These are phyloP conservation scores for Tetracladium maxilliforme DNA, from an alignment of 2,329 filamentous ascomycete genomes.

Conservation along the genomic window DNA sequence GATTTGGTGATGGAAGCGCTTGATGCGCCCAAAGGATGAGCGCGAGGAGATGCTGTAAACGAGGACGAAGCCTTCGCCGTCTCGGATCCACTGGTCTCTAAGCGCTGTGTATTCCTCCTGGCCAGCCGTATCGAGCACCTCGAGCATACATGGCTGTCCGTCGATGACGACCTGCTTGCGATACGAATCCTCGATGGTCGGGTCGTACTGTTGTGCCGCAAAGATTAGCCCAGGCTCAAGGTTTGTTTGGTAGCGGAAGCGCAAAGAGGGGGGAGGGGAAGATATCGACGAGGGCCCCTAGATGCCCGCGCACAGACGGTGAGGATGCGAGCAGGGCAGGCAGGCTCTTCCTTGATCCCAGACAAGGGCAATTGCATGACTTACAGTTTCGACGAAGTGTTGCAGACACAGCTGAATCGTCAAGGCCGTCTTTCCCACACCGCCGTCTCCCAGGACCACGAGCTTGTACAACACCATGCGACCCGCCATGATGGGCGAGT, in stretches of 20 bases:
- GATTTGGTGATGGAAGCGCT: constrained; percentile 92
- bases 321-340: background rate
- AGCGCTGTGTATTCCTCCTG: constrained; percentile 98
- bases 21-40: constrained; percentile 88
- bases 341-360: background rate
- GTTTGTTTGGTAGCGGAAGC: too few species aligned
- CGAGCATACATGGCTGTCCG: constrained; percentile 88
- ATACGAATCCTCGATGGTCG: constrained; percentile 79
- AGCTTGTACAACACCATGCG: constrained; percentile 95
- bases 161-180: constrained; percentile 89
- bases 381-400: constrained; percentile 89
- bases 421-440: constrained; percentile 85
- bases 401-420: constrained; percentile 96
- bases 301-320: too few species aligned
- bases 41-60: constrained; percentile 98
- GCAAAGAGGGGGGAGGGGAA: background rate
- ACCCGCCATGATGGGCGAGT: constrained; percentile 51
- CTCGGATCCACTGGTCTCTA: constrained; percentile 95
- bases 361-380: constrained; percentile 13
- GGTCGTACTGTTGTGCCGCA: constrained; percentile 49
- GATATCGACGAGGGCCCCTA: background rate
- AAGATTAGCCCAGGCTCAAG: background rate
- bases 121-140: constrained; percentile 91
- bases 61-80: constrained; percentile 92
- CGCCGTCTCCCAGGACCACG: constrained; percentile 88